Base-by-base conservation (phyloP, 495 filamentous ascomycete species). In the Penicillium paradoxum region DNA sequence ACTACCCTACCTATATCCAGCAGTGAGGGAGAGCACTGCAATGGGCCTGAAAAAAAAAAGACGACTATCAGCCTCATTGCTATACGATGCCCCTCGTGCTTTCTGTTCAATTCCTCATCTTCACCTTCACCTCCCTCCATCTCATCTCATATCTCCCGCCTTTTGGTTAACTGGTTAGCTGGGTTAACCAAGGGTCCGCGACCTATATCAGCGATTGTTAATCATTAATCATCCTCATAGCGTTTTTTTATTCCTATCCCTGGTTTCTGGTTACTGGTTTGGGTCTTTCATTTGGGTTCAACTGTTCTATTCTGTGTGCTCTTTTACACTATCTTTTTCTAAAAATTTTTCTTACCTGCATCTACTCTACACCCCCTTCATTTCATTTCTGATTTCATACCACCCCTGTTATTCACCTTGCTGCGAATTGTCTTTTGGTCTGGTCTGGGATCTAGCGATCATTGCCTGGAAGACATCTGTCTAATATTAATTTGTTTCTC, bases 1-100 rank as follows among this genome's bases (percentile, higher is more conserved):
- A 70, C 43, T 75, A 73, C 24, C 47, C 70, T 14, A 65, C 61
- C 49, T 75, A 63, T 65, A 69, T 69, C 34, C 50, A 57, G 46
- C 46, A 63, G 57, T 54, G 45, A 59, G 6, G 21, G 38, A 32
- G 2, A 36, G 39, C 39, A 25, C 50, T 25, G 55, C 52, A 51
- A 34, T 45, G 58, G 48, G 53, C 58, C 53, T 34, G 24, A 27
- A 27, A 7, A 27, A 27, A 27, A 51, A 53, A 7, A 43, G 27
- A 13, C 33, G 46, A 27, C 32, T 42, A 24, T 25, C 53, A 54
- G 52, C 30, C 25, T 48, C 45, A 49, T 57, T 55, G 53, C 48
- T 51, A 36, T 47, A 27, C 36, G 19, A 34, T 44, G 21, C 29
- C 24, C 44, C 54, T 40, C 14, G 17, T 18, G 19, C 11, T 15